These are phyloP conservation scores for Circinella umbellata DNA, from an alignment of 371 early-diverging fungal genomes.

Conservation along the genomic window DNA sequence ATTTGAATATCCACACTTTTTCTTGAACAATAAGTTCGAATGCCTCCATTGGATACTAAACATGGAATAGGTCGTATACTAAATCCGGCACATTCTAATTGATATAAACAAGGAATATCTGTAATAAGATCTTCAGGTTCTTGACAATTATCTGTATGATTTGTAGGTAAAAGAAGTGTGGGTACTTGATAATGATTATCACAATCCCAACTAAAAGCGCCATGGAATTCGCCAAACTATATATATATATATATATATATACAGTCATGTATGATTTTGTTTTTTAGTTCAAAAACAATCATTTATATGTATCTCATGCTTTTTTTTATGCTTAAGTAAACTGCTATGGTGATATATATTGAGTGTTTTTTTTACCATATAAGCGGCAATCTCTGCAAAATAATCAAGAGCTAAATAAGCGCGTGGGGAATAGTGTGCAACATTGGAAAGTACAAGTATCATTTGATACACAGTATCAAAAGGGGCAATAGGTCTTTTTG, in stretches of 20 bases:
- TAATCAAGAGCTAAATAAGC: not conserved
- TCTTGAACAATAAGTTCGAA: not conserved
- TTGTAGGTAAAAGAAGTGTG: not conserved
- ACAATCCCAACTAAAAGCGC: not conserved
- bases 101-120: not conserved
- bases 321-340: too few relatives aligned
- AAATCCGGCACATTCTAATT: not conserved
- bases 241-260: not conserved
- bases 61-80: conserved; percentile 4
- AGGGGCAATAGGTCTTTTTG: not conserved
- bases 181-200: not conserved
- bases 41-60: not conserved
- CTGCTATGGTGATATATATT: too few relatives aligned
- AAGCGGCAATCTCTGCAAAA: not conserved
- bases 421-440: not conserved
- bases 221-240: conserved; percentile 3
- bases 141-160: not conserved
- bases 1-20: conserved; percentile 9
- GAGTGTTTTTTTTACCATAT: not conserved
- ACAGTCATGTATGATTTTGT: too few relatives aligned
- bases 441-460: not conserved
- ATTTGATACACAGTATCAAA: conserved; percentile 1
- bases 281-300: too few relatives aligned
- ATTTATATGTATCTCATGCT: too few relatives aligned
- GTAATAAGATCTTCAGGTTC: not conserved